Percentiles rank a stretch among this genome's conserved stretches.
phyloP scores from a whole-genome alignment of 192 early-diverging fungal genomes.

The Lobulomyces angularis region DNA sequence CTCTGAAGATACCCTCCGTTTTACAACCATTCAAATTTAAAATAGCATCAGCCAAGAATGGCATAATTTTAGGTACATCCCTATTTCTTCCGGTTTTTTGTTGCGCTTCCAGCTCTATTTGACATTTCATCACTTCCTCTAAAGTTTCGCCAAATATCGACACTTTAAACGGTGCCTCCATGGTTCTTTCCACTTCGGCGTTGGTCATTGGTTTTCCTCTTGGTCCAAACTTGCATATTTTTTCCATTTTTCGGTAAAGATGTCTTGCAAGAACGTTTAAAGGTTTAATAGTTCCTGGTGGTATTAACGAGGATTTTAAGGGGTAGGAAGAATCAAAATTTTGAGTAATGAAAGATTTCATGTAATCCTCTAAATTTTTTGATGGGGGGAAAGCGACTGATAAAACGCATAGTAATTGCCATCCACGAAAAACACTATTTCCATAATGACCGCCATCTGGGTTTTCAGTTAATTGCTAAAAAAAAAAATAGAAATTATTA shows the following conservation, averaged over 20 bases:
- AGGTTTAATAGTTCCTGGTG: constrained; percentile 10
- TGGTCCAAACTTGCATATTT: constrained; percentile 65
- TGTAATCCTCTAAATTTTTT: constrained; percentile 72
- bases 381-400: constrained; percentile 83
- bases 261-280: constrained; percentile 18
- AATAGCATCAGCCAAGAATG: constrained; percentile 65
- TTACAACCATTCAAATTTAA: constrained; percentile 58
- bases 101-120: constrained; percentile 31
- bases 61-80: constrained; percentile 66
- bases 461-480: constrained; percentile 58
- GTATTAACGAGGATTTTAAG: too few species aligned
- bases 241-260: constrained; percentile 39
- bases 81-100: constrained; percentile 26
- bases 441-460: constrained; percentile 33
- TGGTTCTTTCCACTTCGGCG: constrained; percentile 55
- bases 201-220: constrained; percentile 62
- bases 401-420: constrained; percentile 72
- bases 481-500: too few species aligned
- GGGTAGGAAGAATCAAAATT: constrained; percentile 26
- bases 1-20: constrained; percentile 91
- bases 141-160: constrained; percentile 85
- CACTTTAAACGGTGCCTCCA: constrained; percentile 69
- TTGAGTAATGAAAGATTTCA: constrained; percentile 63
- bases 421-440: constrained; percentile 65
- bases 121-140: constrained; percentile 64